Base-by-base conservation (phyloP, 164 flowering plant species). In the Nymphaea colorata region DNA sequence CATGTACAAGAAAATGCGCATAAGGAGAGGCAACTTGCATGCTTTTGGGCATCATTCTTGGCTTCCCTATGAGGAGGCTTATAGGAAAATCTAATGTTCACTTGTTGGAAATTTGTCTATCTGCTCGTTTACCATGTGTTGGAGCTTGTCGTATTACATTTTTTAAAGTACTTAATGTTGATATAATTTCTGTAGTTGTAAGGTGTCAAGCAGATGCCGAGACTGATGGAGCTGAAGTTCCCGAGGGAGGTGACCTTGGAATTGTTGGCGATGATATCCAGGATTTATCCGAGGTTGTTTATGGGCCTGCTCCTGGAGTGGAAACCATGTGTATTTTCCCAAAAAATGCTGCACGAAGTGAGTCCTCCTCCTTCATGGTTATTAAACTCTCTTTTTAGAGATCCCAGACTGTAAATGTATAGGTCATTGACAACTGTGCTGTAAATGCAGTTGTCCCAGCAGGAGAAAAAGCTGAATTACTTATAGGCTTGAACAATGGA, bases 321-420 rank as follows among this genome's bases (percentile, higher is more conserved):
- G 91, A 87, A 11, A 92, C 99, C 4, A 80, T 87, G 41, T 83
- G 84, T 64, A 82, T 92, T 67, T 95, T 95, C 81, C 98, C 99
- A 0, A 82, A 89, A 62, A 95, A 92, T 68, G 73, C 80, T 14
- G 86, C 80, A 15, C 73, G 79, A 75, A 5, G 99, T 92, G 70
- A 76, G 86, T 42, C 14, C 8, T 16, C 12, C 47, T 64, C 7
- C 7, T 61, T 44, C 36, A 64, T 41, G 11, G 2, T 43, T 11
- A 25, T 41, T 70, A 41, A 44, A 18, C 60, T 63, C 64, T 12
- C 55, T 64, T 67, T 59, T 14, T 42, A 60, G 51, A 41, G 53
- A 25, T 64, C 68, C 12, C 3, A 51, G 14, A 51, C 57, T 3
- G 57, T 8, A 51, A 51, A 51, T 8, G 12, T 51, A 10, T 15